Evolutionary conservation across 73 alveolate species (phyloP).

Genomic region (Paramecium primaurelia): DNA sequence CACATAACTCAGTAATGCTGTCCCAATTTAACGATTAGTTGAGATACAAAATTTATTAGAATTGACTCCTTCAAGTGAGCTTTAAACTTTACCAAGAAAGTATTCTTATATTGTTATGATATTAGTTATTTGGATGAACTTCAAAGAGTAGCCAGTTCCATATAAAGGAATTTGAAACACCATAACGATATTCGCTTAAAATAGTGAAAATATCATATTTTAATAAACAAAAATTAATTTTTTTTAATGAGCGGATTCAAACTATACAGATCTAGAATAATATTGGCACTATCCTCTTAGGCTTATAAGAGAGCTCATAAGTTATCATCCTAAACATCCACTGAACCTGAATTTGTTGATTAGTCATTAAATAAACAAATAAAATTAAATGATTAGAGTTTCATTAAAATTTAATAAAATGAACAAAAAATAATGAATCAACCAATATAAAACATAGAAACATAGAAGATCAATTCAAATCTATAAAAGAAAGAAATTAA

Average conservation of each 20-base stretch:
- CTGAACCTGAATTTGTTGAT: neutral
- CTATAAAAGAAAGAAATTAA: neutral
- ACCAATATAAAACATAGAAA: neutral
- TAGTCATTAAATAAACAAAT: neutral
- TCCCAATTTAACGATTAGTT: slow-evolving; percentile 20
- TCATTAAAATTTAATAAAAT: neutral
- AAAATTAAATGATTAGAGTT: neutral
- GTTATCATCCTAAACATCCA: neutral
- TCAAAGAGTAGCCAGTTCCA: neutral
- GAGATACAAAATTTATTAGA: slow-evolving; percentile 12
- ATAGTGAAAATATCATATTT: neutral
- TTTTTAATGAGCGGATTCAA: slow-evolving; percentile 33
- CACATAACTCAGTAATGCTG: slow-evolving; percentile 3
- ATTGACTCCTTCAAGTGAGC: slow-evolving; percentile 34
- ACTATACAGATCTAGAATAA: slow-evolving; percentile 2
- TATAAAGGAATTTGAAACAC: neutral
- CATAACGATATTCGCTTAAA: slow-evolving; percentile 20
- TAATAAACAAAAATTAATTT: neutral
- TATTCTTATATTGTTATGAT: neutral
- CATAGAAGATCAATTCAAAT: neutral
- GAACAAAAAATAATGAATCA: neutral
- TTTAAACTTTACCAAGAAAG: slow-evolving; percentile 25
- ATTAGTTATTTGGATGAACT: slow-evolving; percentile 23
- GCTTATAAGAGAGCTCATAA: neutral
- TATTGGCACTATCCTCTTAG: neutral